Conservation (phyloP, 2,329 filamentous ascomycete species). For the Dryadomyces quercus-mongolicae region DNA sequence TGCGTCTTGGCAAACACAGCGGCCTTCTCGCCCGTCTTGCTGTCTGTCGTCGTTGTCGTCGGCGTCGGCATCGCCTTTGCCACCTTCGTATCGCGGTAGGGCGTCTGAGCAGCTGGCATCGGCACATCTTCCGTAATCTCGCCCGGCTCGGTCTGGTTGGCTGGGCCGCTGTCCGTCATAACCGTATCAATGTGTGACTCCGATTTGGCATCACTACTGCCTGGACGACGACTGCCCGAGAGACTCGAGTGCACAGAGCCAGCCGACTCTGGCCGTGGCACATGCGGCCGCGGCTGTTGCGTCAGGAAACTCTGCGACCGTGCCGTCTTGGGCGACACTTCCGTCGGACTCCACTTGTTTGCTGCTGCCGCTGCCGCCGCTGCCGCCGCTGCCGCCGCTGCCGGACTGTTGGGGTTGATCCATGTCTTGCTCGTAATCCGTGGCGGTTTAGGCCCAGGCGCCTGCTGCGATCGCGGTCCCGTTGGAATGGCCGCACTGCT, state of each 20-base stretch:
- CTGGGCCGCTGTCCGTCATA: slow-evolving; percentile 21
- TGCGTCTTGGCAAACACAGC: neutral
- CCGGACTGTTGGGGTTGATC: slow-evolving; percentile 37
- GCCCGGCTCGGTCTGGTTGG: slow-evolving; percentile 33
- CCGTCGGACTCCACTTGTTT: slow-evolving; percentile 29
- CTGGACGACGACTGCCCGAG: slow-evolving; percentile 32
- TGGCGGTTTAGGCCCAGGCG: slow-evolving; percentile 18
- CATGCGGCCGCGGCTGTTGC: slow-evolving; percentile 22
- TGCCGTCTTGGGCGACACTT: slow-evolving; percentile 37
- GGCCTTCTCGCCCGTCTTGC: neutral
- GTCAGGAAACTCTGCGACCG: slow-evolving; percentile 37
- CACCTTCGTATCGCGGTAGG: neutral
- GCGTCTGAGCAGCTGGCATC: neutral
- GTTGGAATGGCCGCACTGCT: slow-evolving; percentile 34
- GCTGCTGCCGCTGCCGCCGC: slow-evolving; percentile 16
- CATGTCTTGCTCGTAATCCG: slow-evolving; percentile 47
- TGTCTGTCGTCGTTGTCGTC: too few relatives aligned
- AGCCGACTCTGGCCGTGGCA: slow-evolving; percentile 21
- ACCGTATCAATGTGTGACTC: slow-evolving; percentile 22
- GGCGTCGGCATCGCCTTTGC: neutral
- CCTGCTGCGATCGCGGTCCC: slow-evolving; percentile 40
- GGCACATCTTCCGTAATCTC: slow-evolving; percentile 26
- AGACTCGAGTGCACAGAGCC: slow-evolving; percentile 27
- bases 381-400: slow-evolving; percentile 15
- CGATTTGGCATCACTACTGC: slow-evolving; percentile 40